These are phyloP conservation scores for Clarireedia hainanense DNA, from an alignment of 2,329 filamentous ascomycete species.

Conservation along the genomic window DNA sequence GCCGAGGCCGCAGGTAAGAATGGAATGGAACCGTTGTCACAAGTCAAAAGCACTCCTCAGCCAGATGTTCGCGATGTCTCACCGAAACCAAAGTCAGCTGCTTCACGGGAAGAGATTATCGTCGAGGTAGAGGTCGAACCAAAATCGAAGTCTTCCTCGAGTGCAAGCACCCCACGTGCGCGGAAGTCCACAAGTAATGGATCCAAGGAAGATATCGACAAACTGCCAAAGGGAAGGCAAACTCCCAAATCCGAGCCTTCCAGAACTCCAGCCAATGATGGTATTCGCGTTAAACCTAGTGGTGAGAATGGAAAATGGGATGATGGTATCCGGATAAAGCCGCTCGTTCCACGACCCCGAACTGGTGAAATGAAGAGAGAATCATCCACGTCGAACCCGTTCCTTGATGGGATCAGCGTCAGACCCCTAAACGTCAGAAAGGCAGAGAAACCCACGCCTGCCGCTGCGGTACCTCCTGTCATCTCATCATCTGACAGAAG, in stretches of 20 bases:
- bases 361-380: slow-evolving; percentile 26
- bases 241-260: slow-evolving; percentile 35
- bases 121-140: slow-evolving; percentile 5
- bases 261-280: slow-evolving; percentile 19
- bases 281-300: slow-evolving; percentile 22
- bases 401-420: slow-evolving; percentile 27
- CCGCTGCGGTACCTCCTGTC: slow-evolving; percentile 7
- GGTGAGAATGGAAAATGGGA: slow-evolving; percentile 15
- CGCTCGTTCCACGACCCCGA: slow-evolving; percentile 17
- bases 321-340: slow-evolving; percentile 28
- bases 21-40: neutral
- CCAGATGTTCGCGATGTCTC: slow-evolving; percentile 2
- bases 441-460: slow-evolving; percentile 14
- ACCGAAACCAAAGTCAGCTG: slow-evolving; percentile 2
- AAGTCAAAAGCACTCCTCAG: slow-evolving; percentile 1
- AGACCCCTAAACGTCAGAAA: slow-evolving; percentile 16
- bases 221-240: slow-evolving; percentile 18
- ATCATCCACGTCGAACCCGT: neutral
- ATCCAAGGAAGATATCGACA: slow-evolving; percentile 4
- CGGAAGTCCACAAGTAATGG: slow-evolving; percentile 14
- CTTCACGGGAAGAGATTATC: slow-evolving; percentile 1
- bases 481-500: slow-evolving; percentile 15
- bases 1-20: neutral
- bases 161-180: neutral
- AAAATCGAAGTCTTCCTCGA: neutral